Percentiles rank a stretch among this genome's conserved stretches.
Evolutionary conservation across 2,329 filamentous ascomycete species (phyloP).

Genomic region (Paecilomyces dactylethromorphus): DNA sequence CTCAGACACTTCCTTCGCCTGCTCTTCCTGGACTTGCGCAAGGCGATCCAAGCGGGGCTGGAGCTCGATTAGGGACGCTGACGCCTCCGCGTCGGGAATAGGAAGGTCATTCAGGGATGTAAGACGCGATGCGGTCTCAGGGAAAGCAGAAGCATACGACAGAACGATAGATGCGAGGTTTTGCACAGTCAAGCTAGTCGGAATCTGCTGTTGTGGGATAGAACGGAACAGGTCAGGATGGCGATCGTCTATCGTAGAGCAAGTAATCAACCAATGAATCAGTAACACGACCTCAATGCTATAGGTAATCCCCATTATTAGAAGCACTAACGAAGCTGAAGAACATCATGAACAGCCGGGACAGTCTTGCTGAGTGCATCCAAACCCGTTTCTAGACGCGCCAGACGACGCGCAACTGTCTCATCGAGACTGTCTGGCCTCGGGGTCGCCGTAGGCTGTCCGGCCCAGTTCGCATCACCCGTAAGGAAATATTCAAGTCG

Average conservation of each 20-base stretch:
- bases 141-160: constrained; percentile 39
- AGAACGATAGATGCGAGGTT: constrained; percentile 36
- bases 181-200: constrained; percentile 28
- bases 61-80: constrained; percentile 35
- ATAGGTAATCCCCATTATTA: neutral
- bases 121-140: constrained; percentile 41
- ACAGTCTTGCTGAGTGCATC: constrained; percentile 29
- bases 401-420: constrained; percentile 33
- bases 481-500: constrained; percentile 40
- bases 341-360: constrained; percentile 34
- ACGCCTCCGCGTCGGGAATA: constrained; percentile 36
- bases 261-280: constrained; percentile 3
- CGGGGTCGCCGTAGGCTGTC: constrained; percentile 25
- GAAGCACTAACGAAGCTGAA: constrained; percentile 32
- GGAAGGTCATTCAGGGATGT: constrained; percentile 43
- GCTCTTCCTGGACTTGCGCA: constrained; percentile 28
- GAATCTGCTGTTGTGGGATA: constrained; percentile 23
- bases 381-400: constrained; percentile 31
- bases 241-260: constrained; percentile 24
- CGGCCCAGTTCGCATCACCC: constrained; percentile 34
- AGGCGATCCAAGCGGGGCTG: constrained; percentile 35
- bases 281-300: neutral
- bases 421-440: constrained; percentile 30
- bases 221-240: constrained; percentile 37
- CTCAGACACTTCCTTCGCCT: constrained; percentile 34